Percentiles rank a stretch among this genome's conserved stretches.
phyloP scores from a whole-genome alignment of 345 rosid species.

The Melastoma malabathricum region DNA sequence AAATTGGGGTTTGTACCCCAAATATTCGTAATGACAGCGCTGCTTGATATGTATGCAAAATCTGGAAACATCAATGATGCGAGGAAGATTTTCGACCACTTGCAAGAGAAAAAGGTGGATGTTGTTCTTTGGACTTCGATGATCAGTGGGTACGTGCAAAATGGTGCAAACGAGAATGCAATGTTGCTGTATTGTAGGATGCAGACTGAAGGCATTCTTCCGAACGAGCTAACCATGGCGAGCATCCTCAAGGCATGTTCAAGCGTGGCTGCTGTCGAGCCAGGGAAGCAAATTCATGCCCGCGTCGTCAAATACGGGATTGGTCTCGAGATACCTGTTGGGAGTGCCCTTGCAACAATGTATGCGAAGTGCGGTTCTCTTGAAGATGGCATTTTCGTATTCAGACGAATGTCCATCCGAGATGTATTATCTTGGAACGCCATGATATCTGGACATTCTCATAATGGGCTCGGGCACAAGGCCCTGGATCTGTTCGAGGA shows the following conservation, averaged over 20 bases:
- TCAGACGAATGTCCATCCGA: conserved; percentile 23
- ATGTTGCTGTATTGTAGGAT: conserved; percentile 39
- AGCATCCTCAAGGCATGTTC: conserved; percentile 52
- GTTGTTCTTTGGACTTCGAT: conserved; percentile 65
- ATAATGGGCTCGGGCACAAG: conserved; percentile 25
- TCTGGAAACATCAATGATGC: conserved; percentile 44
- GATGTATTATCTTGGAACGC: conserved; percentile 45
- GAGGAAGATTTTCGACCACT: conserved; percentile 23
- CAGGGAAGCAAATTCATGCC: conserved; percentile 56
- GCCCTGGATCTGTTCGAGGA: conserved; percentile 32
- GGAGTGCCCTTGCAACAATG: conserved; percentile 63
- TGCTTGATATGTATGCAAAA: conserved; percentile 55
- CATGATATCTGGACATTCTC: conserved; percentile 36
- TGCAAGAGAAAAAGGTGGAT: conserved; percentile 22
- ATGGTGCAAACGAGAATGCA: conserved; percentile 44
- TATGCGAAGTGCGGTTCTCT: conserved; percentile 62
- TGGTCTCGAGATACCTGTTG: conserved; percentile 33
- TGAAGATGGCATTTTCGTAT: conserved; percentile 34
- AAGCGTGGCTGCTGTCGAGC: conserved; percentile 42
- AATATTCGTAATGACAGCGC: conserved; percentile 33
- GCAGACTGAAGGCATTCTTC: conserved; percentile 37
- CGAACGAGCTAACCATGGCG: conserved; percentile 53
- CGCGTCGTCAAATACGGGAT: conserved; percentile 34
- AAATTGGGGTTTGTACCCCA: conserved; percentile 56
- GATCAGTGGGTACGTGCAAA: conserved; percentile 54